Base-by-base conservation (phyloP, 2,329 filamentous ascomycete genomes). In the Nemania bipapillata region DNA sequence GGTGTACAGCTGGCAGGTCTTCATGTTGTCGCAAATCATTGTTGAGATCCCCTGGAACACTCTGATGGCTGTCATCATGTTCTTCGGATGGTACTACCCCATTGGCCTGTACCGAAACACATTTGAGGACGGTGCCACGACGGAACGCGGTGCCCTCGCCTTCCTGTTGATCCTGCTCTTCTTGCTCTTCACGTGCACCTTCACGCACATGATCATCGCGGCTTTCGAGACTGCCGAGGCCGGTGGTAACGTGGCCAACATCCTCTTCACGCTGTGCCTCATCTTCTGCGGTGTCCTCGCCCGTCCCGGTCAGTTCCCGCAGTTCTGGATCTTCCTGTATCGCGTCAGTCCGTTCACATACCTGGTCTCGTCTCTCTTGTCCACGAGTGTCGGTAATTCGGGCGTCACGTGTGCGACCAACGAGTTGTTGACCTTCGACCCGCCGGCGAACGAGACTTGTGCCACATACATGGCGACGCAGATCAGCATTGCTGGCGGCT, bases 41-140 rank as follows among this genome's bases (percentile, higher is more conserved):
- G 92, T 95, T 67, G 94, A 97, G 79, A 82, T 97, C 1, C 92
- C 93, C 0, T 97, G 92, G 90, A 93, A 96, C 77, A 86, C 89
- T 0, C 80, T 96, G 50, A 90, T 92, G 85, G 87, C 89, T 3
- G 85, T 90, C n/a, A 81, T 96, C 72, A 90, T 94, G 83, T 97
- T 85, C 83, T 85, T 93, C 76, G 90, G 86, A 78, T 95, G 92
- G 88, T 97, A 97, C 83, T 97, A 94, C 78, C 92, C 93, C 1
- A 87, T 96, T 63, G 92, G 92, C 1, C 86, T 96, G 9, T 89
- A 93, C 79, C 80, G 82, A 67, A 94, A 95, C 76, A 91, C 92
- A 1, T 81, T 84, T 17, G 83, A 83, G 0, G 88, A 88, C 3
- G 86, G 86, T 68, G 83, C 89, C 70, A 86, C 90, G 0, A 77